phyloP scores from a whole-genome alignment of 176 grass and related monocot species.

The Pontederia paniculata region DNA sequence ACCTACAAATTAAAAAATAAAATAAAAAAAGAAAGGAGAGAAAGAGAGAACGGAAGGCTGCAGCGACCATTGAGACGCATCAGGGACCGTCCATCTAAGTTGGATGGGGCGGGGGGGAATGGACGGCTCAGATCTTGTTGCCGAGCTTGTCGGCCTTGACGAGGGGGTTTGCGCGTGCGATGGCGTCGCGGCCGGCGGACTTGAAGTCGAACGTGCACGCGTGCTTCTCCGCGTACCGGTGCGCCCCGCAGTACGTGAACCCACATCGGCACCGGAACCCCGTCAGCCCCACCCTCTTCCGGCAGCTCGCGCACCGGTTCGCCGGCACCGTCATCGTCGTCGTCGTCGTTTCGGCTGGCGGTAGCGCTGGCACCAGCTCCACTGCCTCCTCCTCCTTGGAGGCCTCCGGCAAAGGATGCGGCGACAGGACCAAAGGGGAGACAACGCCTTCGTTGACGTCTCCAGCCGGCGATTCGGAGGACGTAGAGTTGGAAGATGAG shows the following conservation, averaged over 20 bases:
- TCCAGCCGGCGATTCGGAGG: too few species aligned
- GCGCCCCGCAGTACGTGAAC: constrained; percentile 32
- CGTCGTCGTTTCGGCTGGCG: neutral
- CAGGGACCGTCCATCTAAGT: too few species aligned
- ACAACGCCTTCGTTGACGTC: too few species aligned
- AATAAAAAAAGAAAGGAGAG: too few species aligned
- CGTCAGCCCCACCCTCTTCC: constrained; percentile 38
- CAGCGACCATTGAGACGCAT: too few species aligned
- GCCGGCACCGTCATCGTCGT: neutral
- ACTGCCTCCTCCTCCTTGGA: neutral
- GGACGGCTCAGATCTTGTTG: constrained; percentile 24
- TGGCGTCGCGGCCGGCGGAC: constrained; percentile 14
- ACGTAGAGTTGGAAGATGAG: neutral
- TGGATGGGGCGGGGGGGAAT: too few species aligned
- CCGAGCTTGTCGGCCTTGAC: constrained; percentile 26
- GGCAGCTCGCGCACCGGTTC: constrained; percentile 29
- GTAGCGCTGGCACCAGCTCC: too few species aligned
- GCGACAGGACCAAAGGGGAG: too few species aligned
- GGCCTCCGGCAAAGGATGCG: too few species aligned
- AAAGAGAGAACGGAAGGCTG: too few species aligned
- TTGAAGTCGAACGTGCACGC: constrained; percentile 37
- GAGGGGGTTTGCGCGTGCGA: constrained; percentile 31
- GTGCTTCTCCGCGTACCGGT: constrained; percentile 35
- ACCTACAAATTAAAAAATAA: too few species aligned
- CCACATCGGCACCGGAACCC: constrained; percentile 48